phyloP scores from a whole-genome alignment of 345 rosid species.

The Linum usitatissimum region DNA sequence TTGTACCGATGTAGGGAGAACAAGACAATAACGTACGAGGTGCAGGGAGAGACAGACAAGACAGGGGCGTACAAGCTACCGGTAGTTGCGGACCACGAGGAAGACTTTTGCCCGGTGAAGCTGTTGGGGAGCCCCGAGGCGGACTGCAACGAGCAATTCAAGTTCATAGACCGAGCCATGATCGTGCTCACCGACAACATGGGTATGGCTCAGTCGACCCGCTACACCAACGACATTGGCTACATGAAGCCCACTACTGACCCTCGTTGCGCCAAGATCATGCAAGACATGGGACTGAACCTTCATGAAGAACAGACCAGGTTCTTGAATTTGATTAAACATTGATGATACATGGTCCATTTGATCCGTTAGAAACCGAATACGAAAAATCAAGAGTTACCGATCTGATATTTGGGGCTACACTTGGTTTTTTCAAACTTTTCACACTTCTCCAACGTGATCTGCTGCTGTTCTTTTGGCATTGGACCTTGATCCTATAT shows the following conservation, averaged over 20 bases:
- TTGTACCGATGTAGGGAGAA: neutral
- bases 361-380: no score
- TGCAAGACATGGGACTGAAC: conserved; percentile 9
- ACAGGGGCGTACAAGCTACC: conserved; percentile 10
- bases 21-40: neutral
- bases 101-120: conserved; percentile 16
- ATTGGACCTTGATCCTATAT: no score
- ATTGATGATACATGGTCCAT: no score
- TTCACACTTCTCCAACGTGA: no score
- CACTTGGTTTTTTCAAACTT: no score
- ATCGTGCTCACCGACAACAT: conserved; percentile 14
- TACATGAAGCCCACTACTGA: conserved; percentile 6
- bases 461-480: no score
- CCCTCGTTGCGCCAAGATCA: conserved; percentile 5
- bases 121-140: conserved; percentile 10
- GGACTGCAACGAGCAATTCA: conserved; percentile 13
- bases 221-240: conserved; percentile 17
- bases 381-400: no score
- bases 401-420: no score
- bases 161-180: conserved; percentile 1
- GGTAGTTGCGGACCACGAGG: conserved; percentile 17
- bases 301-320: neutral
- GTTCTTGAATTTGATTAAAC: no score
- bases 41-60: neutral
- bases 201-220: conserved; percentile 11